phyloP scores from a whole-genome alignment of 106 monocot genomes.

The Agapanthus africanus region DNA sequence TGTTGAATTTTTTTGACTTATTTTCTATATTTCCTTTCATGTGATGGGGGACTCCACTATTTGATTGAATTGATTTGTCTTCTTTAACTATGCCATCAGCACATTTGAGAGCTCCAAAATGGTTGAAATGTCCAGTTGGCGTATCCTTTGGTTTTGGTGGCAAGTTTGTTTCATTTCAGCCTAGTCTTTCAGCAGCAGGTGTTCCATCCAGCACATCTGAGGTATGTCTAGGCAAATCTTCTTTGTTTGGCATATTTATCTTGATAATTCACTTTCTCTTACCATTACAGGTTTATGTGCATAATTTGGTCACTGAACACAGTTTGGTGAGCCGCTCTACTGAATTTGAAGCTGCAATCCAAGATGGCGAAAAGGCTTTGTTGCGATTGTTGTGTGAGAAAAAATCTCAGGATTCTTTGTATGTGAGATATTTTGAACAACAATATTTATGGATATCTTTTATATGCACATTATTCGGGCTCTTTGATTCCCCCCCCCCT shows the following conservation, averaged over 20 bases:
- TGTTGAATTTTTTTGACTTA: too few species aligned
- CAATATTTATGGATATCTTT: neutral
- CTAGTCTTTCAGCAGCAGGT: slow-evolving; percentile 27
- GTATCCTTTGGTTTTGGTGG: slow-evolving; percentile 97
- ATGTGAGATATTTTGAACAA: slow-evolving; percentile 18
- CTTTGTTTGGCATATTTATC: slow-evolving; percentile 8
- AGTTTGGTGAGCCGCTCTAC: slow-evolving; percentile 80
- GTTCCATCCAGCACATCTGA: slow-evolving; percentile 49
- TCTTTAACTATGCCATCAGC: too few species aligned
- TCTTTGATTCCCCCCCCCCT: too few species aligned
- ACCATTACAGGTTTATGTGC: slow-evolving; percentile 67
- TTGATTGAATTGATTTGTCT: too few species aligned
- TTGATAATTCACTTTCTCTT: slow-evolving; percentile 4
- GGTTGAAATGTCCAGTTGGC: slow-evolving; percentile 86
- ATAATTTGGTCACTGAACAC: slow-evolving; percentile 81
- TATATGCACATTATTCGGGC: neutral
- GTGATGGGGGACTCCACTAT: too few species aligned
- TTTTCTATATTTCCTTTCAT: too few species aligned
- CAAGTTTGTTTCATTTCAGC: slow-evolving; percentile 74
- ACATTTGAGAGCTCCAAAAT: slow-evolving; percentile 82
- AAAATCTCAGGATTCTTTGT: slow-evolving; percentile 76
- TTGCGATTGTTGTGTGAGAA: slow-evolving; percentile 74
- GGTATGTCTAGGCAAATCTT: slow-evolving; percentile 22
- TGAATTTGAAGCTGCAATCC: slow-evolving; percentile 82
- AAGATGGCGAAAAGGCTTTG: slow-evolving; percentile 62